Base-by-base conservation (phyloP, 2,329 filamentous ascomycete genomes). In the Ophiostoma ulmi region DNA sequence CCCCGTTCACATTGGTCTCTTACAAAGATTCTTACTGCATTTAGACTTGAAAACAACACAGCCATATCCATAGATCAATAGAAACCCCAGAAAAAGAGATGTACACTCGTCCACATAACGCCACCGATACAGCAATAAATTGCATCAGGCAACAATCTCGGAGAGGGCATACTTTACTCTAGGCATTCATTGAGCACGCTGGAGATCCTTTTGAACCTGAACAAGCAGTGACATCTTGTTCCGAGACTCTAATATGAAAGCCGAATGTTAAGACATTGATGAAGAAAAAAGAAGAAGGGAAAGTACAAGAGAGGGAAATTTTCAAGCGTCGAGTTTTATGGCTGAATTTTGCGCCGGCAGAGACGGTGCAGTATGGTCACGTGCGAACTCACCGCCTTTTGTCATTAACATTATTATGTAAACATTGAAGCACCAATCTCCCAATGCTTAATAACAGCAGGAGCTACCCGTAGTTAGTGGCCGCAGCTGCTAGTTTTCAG, bases 181-280 rank as follows among this genome's bases (percentile, higher is more conserved):
- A 91, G 94, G 91, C 91, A 86, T 91, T 93, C 92, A 90, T 94
- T 87, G 93, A 99, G 95, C 95, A 92, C 94, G 94, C 92, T 84
- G 84, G 73, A 91, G 94, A 91, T 86, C 90, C 87, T 44, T 85
- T 81, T 85, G 89, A 87, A 90, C 87, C 92, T 96, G 91, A 92
- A 91, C 89, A 93, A 93, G 91, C 87, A 98, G 87, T 92, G 92
- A 94, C 79, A 81, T 88, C 91, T 88, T 91, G 88, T 89, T 91
- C 91, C 94, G 94, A 96, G 95, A 99, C 95, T 99, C 95, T 98
- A 98, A 94, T 91, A 92, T 91, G 88, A 90, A 91, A 90, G 93
- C 90, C 89, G 79, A 85, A 84, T 63, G 66, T 61, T 22, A 72
- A 87, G 88, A 92, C 89, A 92, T 92, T 94, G 84, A 85, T 81